Base-by-base conservation (phyloP, 345 rosid species). In the Cardamine occulta region DNA sequence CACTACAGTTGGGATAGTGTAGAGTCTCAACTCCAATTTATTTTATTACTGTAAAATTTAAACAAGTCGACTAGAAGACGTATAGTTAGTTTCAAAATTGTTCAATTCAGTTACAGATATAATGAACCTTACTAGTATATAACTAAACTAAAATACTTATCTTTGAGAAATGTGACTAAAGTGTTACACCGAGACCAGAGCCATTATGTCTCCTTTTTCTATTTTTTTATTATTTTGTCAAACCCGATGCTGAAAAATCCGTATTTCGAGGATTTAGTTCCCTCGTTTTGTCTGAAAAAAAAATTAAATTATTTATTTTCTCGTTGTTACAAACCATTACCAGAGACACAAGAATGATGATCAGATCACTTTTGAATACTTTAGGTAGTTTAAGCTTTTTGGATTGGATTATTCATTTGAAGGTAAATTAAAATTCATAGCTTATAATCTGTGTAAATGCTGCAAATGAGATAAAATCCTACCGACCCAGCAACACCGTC, bases 101-200 rank as follows among this genome's bases (percentile, higher is more conserved):
- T 35, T 11, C 10, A 8, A 58, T 48, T 17, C 8, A 11, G 7
- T 23, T 23, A 23, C 56, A 55, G 24, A 24, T 6, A 68, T 24
- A 24, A 3, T 24, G 2, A 24, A 24, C 4, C 28, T 28, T 28
- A 28, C 31, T 28, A 0, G 3, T 63, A 31, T 3, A 1, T 66
- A 21, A 21, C 23, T 21, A 21, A 71, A 60, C 39, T 24, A 35
- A 72, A 23, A 51, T 31, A 70, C 39, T 51, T 14, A 35, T n/a
- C 14, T 4, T 35, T 47, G 61, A 55, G 63, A 69, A 40, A 55
- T 53, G 70, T 2, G 62, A 18, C 45, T 26, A 63, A 76, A 77
- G 68, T 63, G 67, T 56, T 17, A 64, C 76, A 75, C 66, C 82
- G 78, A 80, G 81, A 80, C 62, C 3, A 15, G 75, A 77, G 82